Base-by-base conservation (phyloP, 495 filamentous ascomycete genomes). In the Amniculicola lignicola region DNA sequence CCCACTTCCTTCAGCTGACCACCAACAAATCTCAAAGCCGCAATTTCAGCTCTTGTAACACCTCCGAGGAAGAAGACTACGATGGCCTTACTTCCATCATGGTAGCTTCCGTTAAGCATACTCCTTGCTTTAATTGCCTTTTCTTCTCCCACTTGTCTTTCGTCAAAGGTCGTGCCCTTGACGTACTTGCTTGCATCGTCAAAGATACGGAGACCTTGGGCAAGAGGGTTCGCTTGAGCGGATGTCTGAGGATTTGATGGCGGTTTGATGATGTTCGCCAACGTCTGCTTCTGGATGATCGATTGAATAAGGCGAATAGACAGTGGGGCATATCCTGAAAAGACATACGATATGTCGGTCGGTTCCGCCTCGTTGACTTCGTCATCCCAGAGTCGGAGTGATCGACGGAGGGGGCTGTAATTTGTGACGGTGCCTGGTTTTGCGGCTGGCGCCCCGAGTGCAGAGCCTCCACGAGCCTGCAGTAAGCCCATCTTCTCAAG, bases 361-460 rank as follows among this genome's bases (percentile, higher is more conserved):
- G 94, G 94, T n/a, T 95, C 89, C 39, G 91, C 84, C 69, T 97
- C 94, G 66, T 95, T 91, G 52, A 97, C 91, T 68, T 99, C 94
- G 68, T 97, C 92, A 47, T 96, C 86, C 58, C 96, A 92, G 42
- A 99, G 80, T 21, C 85, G 81, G 22, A 99, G 82, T 56, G 82
- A 81, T 67, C 89, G 90, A 27, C 94, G 86, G 11, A 96, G 75
- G 65, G 88, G 87, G 21, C 81, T 82, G 75, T 96, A 98, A 66
- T 95, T 95, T 2, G 93, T 98, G 69, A 89, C 92, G 10, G 75
- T 71, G 48, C 77, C 75, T 28, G 63, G 60, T 36, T 67, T 64
- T 37, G 66, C 62, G 19, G 68, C 56, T 14, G 52, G 53, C 10
- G 57, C 24, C 25, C 78, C 67, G 3, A 79, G 75, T 27, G 72